phyloP scores from a whole-genome alignment of 768 basidiomycete genomes.

The Sarcomyxa edulis region DNA sequence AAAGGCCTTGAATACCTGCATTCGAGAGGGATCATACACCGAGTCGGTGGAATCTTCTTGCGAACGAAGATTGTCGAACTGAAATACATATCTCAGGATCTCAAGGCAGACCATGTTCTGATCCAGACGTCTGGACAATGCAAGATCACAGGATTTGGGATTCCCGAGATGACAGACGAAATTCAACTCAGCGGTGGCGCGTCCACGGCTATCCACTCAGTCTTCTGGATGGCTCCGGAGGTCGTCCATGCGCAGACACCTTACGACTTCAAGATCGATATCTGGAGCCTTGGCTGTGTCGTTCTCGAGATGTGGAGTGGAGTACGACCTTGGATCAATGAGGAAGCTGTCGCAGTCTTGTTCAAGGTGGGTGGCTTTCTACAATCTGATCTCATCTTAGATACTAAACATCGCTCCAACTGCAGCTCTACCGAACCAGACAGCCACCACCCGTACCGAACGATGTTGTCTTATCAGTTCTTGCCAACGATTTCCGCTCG shows the following conservation, averaged over 20 bases:
- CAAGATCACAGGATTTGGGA: slow-evolving; percentile 98
- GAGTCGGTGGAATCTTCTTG: slow-evolving; percentile 43
- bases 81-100: slow-evolving; percentile 61
- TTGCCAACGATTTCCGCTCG: slow-evolving; percentile 81
- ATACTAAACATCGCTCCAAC: not conserved
- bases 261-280: slow-evolving; percentile 96
- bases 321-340: slow-evolving; percentile 86
- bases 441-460: slow-evolving; percentile 86
- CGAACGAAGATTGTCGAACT: slow-evolving; percentile 4
- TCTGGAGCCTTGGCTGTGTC: slow-evolving; percentile 98
- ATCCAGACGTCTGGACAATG: slow-evolving; percentile 89
- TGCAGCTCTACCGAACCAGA: slow-evolving; percentile 78
- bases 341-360: slow-evolving; percentile 90
- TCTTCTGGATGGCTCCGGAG: slow-evolving; percentile 99
- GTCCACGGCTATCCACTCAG: slow-evolving; percentile 91
- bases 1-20: slow-evolving; percentile 92
- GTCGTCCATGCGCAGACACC: slow-evolving; percentile 86
- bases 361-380: slow-evolving; percentile 67
- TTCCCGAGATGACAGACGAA: slow-evolving; percentile 91
- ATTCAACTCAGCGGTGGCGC: slow-evolving; percentile 78
- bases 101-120: slow-evolving; percentile 98
- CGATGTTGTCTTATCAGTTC: slow-evolving; percentile 69
- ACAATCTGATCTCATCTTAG: not conserved
- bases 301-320: slow-evolving; percentile 99
- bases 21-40: slow-evolving; percentile 84